Evolutionary conservation across 2,329 filamentous ascomycete genomes (phyloP).

Genomic region (Ophiostoma sp.): DNA sequence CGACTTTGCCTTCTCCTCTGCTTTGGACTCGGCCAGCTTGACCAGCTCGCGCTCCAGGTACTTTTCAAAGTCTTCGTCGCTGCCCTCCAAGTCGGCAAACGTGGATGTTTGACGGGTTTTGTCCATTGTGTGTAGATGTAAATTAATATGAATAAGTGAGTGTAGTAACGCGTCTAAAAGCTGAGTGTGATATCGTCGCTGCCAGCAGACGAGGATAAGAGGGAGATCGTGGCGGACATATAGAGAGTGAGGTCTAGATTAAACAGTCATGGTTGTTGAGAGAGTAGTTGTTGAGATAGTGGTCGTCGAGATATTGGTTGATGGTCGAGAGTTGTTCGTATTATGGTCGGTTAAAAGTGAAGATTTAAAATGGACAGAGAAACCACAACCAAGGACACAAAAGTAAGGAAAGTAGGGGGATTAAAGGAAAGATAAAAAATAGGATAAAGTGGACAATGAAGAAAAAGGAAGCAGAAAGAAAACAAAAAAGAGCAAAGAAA

Average conservation of each 20-base stretch:
- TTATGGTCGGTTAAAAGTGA: neutral
- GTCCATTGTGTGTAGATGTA: neutral
- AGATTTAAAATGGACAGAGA: neutral
- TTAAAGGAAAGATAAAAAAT: neutral
- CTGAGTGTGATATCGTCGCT: constrained; percentile 1
- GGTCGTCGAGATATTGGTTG: neutral
- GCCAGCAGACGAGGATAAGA: constrained; percentile 9
- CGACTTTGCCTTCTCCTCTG: neutral
- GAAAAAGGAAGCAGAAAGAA: neutral
- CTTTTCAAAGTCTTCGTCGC: constrained; percentile 21
- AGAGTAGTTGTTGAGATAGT: too few species aligned
- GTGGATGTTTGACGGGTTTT: neutral
- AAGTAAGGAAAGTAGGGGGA: neutral
- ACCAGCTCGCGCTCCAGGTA: constrained; percentile 14
- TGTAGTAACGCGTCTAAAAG: too few species aligned
- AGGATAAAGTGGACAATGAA: neutral
- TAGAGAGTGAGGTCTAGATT: neutral
- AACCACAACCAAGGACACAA: neutral
- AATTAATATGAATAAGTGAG: too few species aligned
- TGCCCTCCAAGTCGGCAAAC: neutral
- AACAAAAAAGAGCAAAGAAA: neutral
- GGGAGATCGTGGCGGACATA: neutral
- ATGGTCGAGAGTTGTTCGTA: neutral
- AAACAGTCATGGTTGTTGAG: neutral
- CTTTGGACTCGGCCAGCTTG: constrained; percentile 1